Conservation (phyloP, 768 basidiomycete species). For the Russula sp. region DNA sequence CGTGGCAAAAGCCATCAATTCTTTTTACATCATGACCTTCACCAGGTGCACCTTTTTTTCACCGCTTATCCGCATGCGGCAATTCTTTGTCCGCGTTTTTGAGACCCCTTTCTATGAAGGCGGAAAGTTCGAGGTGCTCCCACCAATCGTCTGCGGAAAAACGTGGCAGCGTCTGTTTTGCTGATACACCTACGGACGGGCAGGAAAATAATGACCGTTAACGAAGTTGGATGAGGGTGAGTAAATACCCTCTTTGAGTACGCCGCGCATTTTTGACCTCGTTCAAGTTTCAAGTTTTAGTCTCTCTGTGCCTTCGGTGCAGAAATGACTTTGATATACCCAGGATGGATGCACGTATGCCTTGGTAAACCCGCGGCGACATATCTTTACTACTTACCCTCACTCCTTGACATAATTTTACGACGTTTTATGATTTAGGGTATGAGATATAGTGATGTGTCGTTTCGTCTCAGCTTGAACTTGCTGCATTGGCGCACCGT, state of each 20-base stretch:
- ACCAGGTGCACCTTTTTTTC: not conserved
- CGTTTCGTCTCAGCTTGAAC: not conserved
- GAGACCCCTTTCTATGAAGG: not conserved
- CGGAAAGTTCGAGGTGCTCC: not conserved
- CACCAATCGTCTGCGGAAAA: not conserved
- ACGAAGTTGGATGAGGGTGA: not conserved
- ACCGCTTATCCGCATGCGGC: conserved; percentile 1
- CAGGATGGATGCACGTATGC: not conserved
- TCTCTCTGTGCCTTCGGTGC: not conserved
- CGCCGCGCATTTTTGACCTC: not conserved
- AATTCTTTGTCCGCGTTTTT: not conserved
- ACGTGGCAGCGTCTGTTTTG: not conserved
- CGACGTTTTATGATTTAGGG: not conserved
- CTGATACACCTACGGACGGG: not conserved
- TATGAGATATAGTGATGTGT: not conserved
- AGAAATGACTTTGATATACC: no score
- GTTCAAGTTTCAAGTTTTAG: conserved; percentile 1
- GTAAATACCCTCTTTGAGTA: not conserved
- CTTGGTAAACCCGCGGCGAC: not conserved
- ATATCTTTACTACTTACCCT: not conserved
- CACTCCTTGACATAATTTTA: not conserved
- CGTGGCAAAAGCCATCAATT: conserved; percentile 4
- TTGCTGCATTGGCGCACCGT: not conserved
- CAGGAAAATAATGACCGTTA: not conserved
- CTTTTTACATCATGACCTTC: conserved; percentile 4